Evolutionary conservation across 495 filamentous ascomycete species (phyloP).

Genomic region (Neurospora cerealis): DNA sequence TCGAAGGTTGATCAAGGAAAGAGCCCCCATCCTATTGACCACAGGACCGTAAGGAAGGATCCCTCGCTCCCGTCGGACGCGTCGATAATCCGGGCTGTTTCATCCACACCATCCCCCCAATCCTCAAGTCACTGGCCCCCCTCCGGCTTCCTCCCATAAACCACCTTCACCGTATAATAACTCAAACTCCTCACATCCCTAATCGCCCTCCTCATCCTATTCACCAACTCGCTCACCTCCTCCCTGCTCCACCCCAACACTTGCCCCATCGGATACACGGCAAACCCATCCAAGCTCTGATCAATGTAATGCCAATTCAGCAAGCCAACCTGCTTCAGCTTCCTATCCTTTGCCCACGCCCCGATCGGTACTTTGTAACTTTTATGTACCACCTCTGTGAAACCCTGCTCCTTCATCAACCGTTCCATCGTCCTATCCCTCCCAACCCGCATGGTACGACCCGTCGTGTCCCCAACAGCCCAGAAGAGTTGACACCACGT

Average conservation of each 20-base stretch:
- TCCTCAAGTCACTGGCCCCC: background rate
- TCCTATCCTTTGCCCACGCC: slow-evolving; percentile 9
- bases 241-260: slow-evolving; percentile 1
- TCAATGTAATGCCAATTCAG: background rate
- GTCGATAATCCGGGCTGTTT: too few relatives aligned
- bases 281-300: slow-evolving; percentile 7
- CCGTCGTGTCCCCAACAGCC: slow-evolving; percentile 5
- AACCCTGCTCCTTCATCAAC: background rate
- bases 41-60: too few relatives aligned
- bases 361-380: slow-evolving; percentile 8
- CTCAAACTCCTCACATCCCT: background rate
- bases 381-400: background rate
- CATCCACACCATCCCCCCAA: too few relatives aligned
- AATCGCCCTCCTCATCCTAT: background rate
- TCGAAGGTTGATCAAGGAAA: background rate
- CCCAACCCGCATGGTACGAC: background rate
- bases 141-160: slow-evolving; percentile 14
- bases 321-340: slow-evolving; percentile 1
- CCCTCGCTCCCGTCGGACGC: too few relatives aligned
- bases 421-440: background rate
- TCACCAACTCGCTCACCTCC: background rate
- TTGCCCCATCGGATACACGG: background rate
- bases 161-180: background rate
- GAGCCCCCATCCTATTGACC: background rate
- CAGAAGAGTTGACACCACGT: slow-evolving; percentile 1